Conservation (phyloP, 1,139 yeast species). For the Nakaseomyces nivariensis region DNA sequence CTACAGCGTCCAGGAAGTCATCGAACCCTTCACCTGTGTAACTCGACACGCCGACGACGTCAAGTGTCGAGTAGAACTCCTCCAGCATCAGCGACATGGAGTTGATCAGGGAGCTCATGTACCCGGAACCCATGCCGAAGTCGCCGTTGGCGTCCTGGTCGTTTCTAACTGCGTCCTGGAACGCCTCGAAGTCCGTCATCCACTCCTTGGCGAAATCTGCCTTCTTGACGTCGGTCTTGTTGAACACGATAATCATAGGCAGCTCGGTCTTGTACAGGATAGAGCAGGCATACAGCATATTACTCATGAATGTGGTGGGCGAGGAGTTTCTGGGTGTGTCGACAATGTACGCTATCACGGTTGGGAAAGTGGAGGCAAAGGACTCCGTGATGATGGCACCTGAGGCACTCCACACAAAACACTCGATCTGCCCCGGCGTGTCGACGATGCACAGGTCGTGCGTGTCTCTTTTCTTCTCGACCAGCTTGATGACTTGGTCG, state of each 20-base stretch:
- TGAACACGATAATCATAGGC: conserved; percentile 95
- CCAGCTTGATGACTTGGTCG: conserved; percentile 82
- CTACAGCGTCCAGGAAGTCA: conserved; percentile 75
- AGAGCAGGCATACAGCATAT: conserved; percentile 97
- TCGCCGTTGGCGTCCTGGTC: conserved; percentile 56
- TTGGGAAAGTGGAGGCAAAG: conserved; percentile 91
- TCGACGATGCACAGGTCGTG: conserved; percentile 74
- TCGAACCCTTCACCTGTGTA: conserved; percentile 92
- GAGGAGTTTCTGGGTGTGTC: conserved; percentile 93
- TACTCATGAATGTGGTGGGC: conserved; percentile 95
- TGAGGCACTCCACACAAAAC: conserved; percentile 94
- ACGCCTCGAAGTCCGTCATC: conserved; percentile 94
- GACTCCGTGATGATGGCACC: conserved; percentile 96
- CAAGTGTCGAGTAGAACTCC: conserved; percentile 89
- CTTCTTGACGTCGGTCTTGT: conserved; percentile 81
- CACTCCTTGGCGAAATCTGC: conserved; percentile 88
- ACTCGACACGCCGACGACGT: conserved; percentile 84
- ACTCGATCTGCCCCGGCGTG: conserved; percentile 98
- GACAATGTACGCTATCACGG: conserved; percentile 88
- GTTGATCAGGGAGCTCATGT: conserved; percentile 88
- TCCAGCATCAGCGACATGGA: conserved; percentile 95
- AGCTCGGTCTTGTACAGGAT: conserved; percentile 90
- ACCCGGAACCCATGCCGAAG: conserved; percentile 68
- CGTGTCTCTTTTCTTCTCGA: conserved; percentile 65
- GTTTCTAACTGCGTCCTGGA: conserved; percentile 65